Percentiles rank a stretch among this genome's conserved stretches.
Conservation (phyloP, 129 eudicot species). For the Mikania micrantha region DNA sequence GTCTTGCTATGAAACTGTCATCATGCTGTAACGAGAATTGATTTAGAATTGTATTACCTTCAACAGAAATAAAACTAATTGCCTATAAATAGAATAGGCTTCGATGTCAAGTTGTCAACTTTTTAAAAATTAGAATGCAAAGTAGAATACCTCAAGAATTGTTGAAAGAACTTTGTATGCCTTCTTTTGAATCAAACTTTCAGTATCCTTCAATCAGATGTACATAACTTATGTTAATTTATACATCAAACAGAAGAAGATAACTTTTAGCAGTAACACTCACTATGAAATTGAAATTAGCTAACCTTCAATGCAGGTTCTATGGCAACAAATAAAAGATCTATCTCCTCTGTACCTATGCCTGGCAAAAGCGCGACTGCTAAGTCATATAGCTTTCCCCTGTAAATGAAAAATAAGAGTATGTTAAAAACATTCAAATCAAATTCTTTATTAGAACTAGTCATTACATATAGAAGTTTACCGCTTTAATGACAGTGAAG, state of each 20-base stretch:
- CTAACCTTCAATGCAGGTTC: constrained; percentile 72
- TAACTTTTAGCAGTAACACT: neutral
- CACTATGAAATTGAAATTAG: neutral
- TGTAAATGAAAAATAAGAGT: constrained; percentile 19
- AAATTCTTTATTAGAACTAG: neutral
- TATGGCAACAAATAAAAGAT: constrained; percentile 54
- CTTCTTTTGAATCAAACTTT: constrained; percentile 81
- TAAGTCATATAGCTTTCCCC: constrained; percentile 74
- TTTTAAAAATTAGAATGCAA: neutral
- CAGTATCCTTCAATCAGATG: constrained; percentile 48
- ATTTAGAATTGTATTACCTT: neutral
- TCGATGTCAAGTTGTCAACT: neutral
- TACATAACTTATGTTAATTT: neutral
- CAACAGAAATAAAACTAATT: neutral
- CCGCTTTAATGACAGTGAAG: constrained; percentile 52
- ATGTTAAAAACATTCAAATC: neutral
- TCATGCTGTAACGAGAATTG: no score
- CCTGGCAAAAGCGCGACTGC: constrained; percentile 88
- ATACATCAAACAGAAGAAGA: neutral
- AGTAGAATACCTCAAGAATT: constrained; percentile 53
- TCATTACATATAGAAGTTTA: constrained; percentile 6
- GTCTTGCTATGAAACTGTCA: constrained; percentile 61
- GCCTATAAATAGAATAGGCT: neutral
- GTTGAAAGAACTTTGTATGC: constrained; percentile 86
- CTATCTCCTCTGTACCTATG: constrained; percentile 57